Conservation (phyloP, 208 protist genomes). For the Sergeia podlipaevii region DNA sequence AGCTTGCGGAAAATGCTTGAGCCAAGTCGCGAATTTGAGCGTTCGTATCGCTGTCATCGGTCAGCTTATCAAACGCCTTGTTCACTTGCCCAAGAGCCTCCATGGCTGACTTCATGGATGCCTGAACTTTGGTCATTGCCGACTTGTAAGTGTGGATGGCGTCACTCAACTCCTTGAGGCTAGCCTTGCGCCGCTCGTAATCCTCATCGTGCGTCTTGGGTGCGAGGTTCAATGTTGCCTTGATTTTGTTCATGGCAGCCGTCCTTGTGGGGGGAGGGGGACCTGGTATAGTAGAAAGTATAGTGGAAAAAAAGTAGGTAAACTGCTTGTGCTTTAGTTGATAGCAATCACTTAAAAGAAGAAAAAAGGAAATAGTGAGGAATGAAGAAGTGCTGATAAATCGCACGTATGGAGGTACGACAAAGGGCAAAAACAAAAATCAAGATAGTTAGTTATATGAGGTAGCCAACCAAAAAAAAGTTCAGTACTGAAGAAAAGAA, state of each 20-base stretch:
- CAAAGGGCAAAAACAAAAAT: slow-evolving; percentile 7
- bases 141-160: slow-evolving; percentile 36
- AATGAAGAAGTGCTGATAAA: too few relatives aligned
- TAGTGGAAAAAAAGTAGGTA: too few relatives aligned
- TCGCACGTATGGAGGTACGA: background rate
- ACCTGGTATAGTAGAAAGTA: too few relatives aligned
- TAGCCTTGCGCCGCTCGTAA: slow-evolving; percentile 20
- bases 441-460: too few relatives aligned
- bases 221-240: slow-evolving; percentile 28
- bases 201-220: slow-evolving; percentile 47
- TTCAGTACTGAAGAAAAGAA: too few relatives aligned
- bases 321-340: too few relatives aligned
- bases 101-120: slow-evolving; percentile 23
- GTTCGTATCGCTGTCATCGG: slow-evolving; percentile 14
- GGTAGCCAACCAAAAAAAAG: too few relatives aligned
- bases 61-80: slow-evolving; percentile 31
- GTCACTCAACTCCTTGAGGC: slow-evolving; percentile 23
- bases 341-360: too few relatives aligned
- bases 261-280: background rate
- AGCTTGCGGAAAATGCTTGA: slow-evolving; percentile 15
- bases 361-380: slow-evolving; percentile 7
- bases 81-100: slow-evolving; percentile 22
- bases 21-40: slow-evolving; percentile 22
- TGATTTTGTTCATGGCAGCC: slow-evolving; percentile 27
- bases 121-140: slow-evolving; percentile 36